A percentile compares a stretch with the other conserved stretches of the same genome.
These are phyloP conservation scores for Sistotremastrum niveocremeum DNA, from an alignment of 768 basidiomycete genomes.

Conservation along the genomic window DNA sequence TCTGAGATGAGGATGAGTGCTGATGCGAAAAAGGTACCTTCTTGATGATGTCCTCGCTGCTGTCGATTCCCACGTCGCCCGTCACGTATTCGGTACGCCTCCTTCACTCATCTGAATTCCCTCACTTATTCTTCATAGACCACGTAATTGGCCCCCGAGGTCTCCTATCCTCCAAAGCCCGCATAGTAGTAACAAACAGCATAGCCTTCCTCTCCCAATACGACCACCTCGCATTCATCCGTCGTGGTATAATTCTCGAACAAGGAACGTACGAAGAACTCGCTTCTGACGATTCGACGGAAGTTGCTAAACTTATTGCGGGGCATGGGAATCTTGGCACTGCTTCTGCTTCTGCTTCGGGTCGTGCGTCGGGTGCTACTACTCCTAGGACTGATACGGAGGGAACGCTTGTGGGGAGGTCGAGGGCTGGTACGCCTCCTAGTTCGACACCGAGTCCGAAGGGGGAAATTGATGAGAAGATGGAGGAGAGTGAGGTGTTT, in stretches of 20 bases:
- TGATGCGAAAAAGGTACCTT: slow-evolving; percentile 35
- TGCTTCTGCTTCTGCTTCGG: background rate
- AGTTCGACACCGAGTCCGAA: background rate
- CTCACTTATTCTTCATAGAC: slow-evolving; percentile 28
- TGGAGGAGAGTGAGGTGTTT: too few relatives aligned
- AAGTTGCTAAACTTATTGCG: slow-evolving; percentile 54
- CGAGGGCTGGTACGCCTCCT: background rate
- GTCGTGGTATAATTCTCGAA: slow-evolving; percentile 75
- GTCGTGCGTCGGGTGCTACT: slow-evolving; percentile 34
- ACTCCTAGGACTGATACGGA: slow-evolving; percentile 15
- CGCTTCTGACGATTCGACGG: slow-evolving; percentile 44
- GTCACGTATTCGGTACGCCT: slow-evolving; percentile 62
- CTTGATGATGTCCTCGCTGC: slow-evolving; percentile 86
- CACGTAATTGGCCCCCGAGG: slow-evolving; percentile 80
- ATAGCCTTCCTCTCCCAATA: slow-evolving; percentile 73
- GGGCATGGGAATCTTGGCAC: background rate
- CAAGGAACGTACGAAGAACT: slow-evolving; percentile 49
- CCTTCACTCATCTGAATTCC: background rate
- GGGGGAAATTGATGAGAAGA: too few relatives aligned
- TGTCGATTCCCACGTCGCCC: slow-evolving; percentile 77
- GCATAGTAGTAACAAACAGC: slow-evolving; percentile 78
- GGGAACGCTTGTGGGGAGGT: too few relatives aligned
- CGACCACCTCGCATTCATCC: slow-evolving; percentile 60
- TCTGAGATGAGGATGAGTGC: too few relatives aligned
- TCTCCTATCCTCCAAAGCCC: slow-evolving; percentile 67